A percentile compares a stretch with the other conserved stretches of the same genome.
phyloP scores from a whole-genome alignment of 2,329 filamentous ascomycete genomes.

The Stemphylium vesicarium region DNA sequence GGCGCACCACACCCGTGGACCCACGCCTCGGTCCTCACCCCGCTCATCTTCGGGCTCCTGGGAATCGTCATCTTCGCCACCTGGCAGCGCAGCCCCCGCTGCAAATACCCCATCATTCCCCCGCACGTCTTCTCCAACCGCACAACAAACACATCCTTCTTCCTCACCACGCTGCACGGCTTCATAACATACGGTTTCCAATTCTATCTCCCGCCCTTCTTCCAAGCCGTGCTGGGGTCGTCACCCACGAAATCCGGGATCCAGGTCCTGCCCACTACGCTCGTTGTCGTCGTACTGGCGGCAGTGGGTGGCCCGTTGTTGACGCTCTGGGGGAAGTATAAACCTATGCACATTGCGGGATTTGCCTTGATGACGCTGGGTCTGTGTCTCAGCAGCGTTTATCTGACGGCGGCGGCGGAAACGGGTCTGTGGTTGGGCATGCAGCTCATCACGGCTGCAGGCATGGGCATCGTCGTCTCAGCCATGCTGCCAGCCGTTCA shows the following conservation, averaged over 20 bases:
- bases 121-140: conserved; percentile 54
- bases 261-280: conserved; percentile 35
- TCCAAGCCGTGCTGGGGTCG: conserved; percentile 35
- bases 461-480: conserved; percentile 35
- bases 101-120: conserved; percentile 49
- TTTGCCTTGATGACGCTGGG: conserved; percentile 31
- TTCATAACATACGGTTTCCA: conserved; percentile 37
- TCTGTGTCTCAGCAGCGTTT: conserved; percentile 23
- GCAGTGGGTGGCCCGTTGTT: conserved; percentile 31
- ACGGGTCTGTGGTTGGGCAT: conserved; percentile 28
- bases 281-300: conserved; percentile 32
- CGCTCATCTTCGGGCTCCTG: conserved; percentile 53
- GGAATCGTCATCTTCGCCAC: conserved; percentile 49
- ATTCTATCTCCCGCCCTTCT: conserved; percentile 39
- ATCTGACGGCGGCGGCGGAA: conserved; percentile 13
- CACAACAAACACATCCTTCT: conserved; percentile 48
- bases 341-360: conserved; percentile 34
- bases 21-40: conserved; percentile 48
- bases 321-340: conserved; percentile 32
- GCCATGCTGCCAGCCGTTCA: conserved; percentile 40
- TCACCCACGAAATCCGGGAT: conserved; percentile 33
- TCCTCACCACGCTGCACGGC: conserved; percentile 39
- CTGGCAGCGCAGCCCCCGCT: conserved; percentile 48
- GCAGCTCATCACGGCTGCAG: conserved; percentile 33
- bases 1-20: conserved; percentile 55